Conservation (phyloP, 1,139 yeast genomes). For the Sugiyamaella grinbergsii region DNA sequence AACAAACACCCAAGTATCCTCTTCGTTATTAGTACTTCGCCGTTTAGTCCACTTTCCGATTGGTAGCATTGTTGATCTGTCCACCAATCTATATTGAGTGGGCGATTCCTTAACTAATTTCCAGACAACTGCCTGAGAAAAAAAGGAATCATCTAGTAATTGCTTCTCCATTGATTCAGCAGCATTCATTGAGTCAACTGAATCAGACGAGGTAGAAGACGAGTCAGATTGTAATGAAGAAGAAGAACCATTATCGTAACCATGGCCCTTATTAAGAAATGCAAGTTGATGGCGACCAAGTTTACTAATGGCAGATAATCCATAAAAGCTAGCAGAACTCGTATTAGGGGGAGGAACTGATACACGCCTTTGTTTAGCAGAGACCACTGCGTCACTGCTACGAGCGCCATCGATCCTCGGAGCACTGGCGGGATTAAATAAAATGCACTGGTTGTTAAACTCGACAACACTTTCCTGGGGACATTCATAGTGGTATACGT, state of each 20-base stretch:
- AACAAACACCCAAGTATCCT: slow-evolving; percentile 25
- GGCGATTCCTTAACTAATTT: slow-evolving; percentile 11
- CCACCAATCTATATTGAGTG: slow-evolving; percentile 21
- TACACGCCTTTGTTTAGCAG: neutral
- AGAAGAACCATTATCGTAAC: neutral
- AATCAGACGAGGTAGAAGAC: slow-evolving; percentile 1
- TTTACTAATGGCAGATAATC: slow-evolving; percentile 9
- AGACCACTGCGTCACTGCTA: neutral
- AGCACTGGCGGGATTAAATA: slow-evolving; percentile 20
- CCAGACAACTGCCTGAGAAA: slow-evolving; percentile 19
- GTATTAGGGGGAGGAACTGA: slow-evolving; percentile 9
- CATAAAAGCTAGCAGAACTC: slow-evolving; percentile 6
- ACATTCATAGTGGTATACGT: slow-evolving; percentile 22
- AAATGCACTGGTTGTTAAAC: slow-evolving; percentile 17
- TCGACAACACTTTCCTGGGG: slow-evolving; percentile 11
- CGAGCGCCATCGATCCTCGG: slow-evolving; percentile 9
- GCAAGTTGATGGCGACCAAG: slow-evolving; percentile 9
- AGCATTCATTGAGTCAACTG: neutral
- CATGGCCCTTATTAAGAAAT: slow-evolving; percentile 5
- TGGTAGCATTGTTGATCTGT: slow-evolving; percentile 24
- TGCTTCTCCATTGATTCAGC: slow-evolving; percentile 1
- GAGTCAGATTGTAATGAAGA: slow-evolving; percentile 10
- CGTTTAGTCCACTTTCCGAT: slow-evolving; percentile 27
- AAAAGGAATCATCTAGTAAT: slow-evolving; percentile 14
- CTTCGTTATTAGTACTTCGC: slow-evolving; percentile 13